These are phyloP conservation scores for Cucumis hystrix DNA, from an alignment of 306 rosid species.

Conservation along the genomic window DNA sequence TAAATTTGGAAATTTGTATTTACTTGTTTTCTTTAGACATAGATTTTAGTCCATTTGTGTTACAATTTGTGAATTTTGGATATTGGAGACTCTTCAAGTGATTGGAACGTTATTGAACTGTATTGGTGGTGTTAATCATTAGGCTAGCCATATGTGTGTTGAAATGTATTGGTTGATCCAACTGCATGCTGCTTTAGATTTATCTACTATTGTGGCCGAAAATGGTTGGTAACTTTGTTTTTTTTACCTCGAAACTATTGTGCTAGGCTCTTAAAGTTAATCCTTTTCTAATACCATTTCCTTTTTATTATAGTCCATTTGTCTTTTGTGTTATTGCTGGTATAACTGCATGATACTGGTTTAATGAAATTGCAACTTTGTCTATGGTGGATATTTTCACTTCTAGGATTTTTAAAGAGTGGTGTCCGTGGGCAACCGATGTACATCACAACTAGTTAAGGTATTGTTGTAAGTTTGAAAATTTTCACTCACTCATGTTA, in stretches of 20 bases:
- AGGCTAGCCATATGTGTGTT: not conserved
- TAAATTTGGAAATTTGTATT: not conserved
- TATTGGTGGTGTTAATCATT: slow-evolving; percentile 5
- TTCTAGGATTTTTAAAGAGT: not conserved
- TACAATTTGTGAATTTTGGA: slow-evolving; percentile 1
- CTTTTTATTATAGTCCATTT: not conserved
- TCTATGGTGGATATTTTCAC: not conserved
- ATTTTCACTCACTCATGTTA: no score
- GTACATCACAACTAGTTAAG: not conserved
- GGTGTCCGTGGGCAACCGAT: not conserved
- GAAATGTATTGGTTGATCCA: not conserved
- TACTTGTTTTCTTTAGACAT: not conserved
- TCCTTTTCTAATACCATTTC: not conserved
- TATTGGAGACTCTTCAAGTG: not conserved
- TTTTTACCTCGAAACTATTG: not conserved
- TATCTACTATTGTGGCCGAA: not conserved
- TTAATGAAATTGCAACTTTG: not conserved
- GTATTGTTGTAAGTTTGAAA: not conserved
- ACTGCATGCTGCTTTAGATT: not conserved
- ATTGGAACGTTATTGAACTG: not conserved
- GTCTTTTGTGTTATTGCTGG: not conserved
- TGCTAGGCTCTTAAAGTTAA: no score
- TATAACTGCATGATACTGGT: not conserved
- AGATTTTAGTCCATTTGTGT: not conserved
- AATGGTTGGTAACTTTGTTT: not conserved